Percentiles rank a stretch among this genome's conserved stretches.
These are phyloP conservation scores for Aspergillus affinis DNA, from an alignment of 495 filamentous ascomycete genomes.

Conservation along the genomic window DNA sequence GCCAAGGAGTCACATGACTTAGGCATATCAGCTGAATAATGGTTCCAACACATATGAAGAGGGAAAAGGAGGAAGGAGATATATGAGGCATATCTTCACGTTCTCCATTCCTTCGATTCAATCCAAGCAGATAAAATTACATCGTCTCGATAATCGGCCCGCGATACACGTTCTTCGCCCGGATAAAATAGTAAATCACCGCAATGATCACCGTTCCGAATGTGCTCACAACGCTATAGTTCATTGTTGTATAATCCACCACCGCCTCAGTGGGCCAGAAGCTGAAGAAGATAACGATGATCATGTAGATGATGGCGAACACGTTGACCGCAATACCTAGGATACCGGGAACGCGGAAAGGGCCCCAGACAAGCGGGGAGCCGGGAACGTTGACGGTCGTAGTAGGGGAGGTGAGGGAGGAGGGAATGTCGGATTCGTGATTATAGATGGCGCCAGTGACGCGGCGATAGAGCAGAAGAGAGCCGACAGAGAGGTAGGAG, in stretches of 20 bases:
- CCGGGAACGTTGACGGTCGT: constrained; percentile 27
- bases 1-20: too few relatives aligned
- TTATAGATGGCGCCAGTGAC: constrained; percentile 34
- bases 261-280: constrained; percentile 45
- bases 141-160: constrained; percentile 47
- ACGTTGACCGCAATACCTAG: constrained; percentile 31
- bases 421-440: constrained; percentile 16
- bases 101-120: neutral
- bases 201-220: constrained; percentile 41
- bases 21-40: too few relatives aligned
- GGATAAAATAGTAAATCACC: constrained; percentile 44
- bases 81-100: too few relatives aligned
- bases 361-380: constrained; percentile 40
- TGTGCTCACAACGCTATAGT: constrained; percentile 48
- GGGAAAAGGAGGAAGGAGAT: too few relatives aligned
- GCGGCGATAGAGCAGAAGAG: constrained; percentile 51
- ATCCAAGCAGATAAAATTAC: neutral
- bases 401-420: neutral
- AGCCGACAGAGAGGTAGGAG: constrained; percentile 44
- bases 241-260: constrained; percentile 39
- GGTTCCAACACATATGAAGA: too few relatives aligned
- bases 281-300: constrained; percentile 49
- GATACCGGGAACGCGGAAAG: constrained; percentile 31
- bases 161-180: constrained; percentile 42
- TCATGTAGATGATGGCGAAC: constrained; percentile 42